Percentiles rank a stretch among this genome's conserved stretches.
phyloP scores from a whole-genome alignment of 2,329 filamentous ascomycete species.

The Hypoxylon sp. region DNA sequence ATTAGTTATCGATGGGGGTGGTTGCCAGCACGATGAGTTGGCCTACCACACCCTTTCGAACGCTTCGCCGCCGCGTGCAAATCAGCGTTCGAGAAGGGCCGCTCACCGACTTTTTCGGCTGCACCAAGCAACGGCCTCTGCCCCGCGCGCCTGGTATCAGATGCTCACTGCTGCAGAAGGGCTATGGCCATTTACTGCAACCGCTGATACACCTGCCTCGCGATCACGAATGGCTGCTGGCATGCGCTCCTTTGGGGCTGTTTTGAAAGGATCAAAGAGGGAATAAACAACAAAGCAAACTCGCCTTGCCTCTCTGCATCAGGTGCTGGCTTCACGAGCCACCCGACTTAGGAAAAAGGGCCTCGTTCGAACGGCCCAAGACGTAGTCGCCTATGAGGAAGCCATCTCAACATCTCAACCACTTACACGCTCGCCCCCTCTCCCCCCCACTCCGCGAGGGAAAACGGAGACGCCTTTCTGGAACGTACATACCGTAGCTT shows the following conservation, averaged over 20 bases:
- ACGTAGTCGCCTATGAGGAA: constrained; percentile 2
- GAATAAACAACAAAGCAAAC: constrained; percentile 21
- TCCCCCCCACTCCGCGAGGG: constrained; percentile 12
- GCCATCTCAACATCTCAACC: background rate
- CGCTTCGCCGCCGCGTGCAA: constrained; percentile 38
- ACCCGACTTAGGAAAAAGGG: background rate
- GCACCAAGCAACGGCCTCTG: constrained; percentile 29
- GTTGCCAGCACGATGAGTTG: constrained; percentile 41
- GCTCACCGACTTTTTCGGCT: constrained; percentile 42
- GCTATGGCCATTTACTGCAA: constrained; percentile 17
- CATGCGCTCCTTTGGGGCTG: constrained; percentile 9
- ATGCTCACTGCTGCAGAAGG: constrained; percentile 30
- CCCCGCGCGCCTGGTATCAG: constrained; percentile 43
- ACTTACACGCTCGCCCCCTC: constrained; percentile 15
- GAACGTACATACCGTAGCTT: constrained; percentile 21
- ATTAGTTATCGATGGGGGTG: constrained; percentile 32
- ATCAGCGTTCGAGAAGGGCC: constrained; percentile 33
- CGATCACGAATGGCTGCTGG: constrained; percentile 37
- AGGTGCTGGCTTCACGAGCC: constrained; percentile 29
- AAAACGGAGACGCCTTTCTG: constrained; percentile 27
- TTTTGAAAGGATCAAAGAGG: background rate
- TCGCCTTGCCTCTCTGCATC: constrained; percentile 17
- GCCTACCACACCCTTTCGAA: constrained; percentile 41
- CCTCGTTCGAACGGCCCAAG: background rate
- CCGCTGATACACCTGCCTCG: constrained; percentile 27